phyloP scores from a whole-genome alignment of 2,329 filamentous ascomycete species.

The Arthrinium phaeospermum region DNA sequence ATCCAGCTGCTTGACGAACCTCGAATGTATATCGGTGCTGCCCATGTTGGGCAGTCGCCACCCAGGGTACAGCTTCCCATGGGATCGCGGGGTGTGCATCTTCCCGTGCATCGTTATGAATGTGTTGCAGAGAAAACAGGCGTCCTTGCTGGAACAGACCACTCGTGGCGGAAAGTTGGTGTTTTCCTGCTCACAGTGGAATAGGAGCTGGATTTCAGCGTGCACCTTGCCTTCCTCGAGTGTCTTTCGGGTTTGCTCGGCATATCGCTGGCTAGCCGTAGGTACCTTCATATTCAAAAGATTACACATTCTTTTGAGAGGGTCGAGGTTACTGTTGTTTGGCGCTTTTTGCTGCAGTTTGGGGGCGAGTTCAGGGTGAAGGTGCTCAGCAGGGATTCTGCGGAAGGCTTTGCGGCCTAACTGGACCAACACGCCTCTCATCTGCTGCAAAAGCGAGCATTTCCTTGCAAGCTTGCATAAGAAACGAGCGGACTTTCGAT shows the following conservation, averaged over 20 bases:
- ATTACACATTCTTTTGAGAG: too few relatives aligned
- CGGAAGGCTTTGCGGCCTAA: constrained; percentile 37
- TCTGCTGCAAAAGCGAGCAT: constrained; percentile 35
- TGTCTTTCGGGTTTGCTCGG: constrained; percentile 25
- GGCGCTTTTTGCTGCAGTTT: constrained; percentile 26
- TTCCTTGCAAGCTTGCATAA: constrained; percentile 41
- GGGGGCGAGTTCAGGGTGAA: constrained; percentile 19
- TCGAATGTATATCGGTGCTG: too few relatives aligned
- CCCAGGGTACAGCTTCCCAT: constrained; percentile 50
- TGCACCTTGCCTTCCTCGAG: constrained; percentile 47
- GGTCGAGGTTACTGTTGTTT: too few relatives aligned
- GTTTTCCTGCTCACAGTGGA: constrained; percentile 44
- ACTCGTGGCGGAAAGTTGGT: constrained; percentile 43
- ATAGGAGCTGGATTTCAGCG: constrained; percentile 56
- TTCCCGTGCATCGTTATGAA: constrained; percentile 50
- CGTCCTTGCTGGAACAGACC: constrained; percentile 55
- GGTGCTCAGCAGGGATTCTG: not conserved
- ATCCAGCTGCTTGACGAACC: too few relatives aligned
- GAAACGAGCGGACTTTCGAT: constrained; percentile 40
- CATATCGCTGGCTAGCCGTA: constrained; percentile 26
- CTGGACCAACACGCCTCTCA: constrained; percentile 36
- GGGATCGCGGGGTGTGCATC: constrained; percentile 47
- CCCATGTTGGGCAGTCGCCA: constrained; percentile 57
- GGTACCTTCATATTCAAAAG: constrained; percentile 19
- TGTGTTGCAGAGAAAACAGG: constrained; percentile 57